These are phyloP conservation scores for Thielaviopsis musarum DNA, from an alignment of 2,329 filamentous ascomycete species.

Conservation along the genomic window DNA sequence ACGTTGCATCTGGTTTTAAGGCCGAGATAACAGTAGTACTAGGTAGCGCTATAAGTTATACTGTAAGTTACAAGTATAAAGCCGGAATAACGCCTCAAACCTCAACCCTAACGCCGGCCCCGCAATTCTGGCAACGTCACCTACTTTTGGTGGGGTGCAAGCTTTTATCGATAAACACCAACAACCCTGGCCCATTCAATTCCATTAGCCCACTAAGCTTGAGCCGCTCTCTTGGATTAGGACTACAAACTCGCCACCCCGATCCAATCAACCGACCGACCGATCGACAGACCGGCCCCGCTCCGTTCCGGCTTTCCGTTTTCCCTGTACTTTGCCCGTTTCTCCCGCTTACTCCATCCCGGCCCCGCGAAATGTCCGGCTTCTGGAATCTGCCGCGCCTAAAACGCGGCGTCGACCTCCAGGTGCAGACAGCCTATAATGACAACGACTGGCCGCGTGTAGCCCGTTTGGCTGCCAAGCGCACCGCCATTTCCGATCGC, in stretches of 20 bases:
- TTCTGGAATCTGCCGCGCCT: conserved; percentile 20
- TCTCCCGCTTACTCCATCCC: background rate
- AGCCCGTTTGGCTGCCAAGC: conserved; percentile 34
- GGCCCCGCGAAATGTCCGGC: conserved; percentile 1
- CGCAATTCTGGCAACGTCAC: too few relatives aligned
- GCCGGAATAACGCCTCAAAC: too few relatives aligned
- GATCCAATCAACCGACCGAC: background rate
- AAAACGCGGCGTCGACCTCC: conserved; percentile 33
- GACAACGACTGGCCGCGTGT: conserved; percentile 36
- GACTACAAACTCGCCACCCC: background rate
- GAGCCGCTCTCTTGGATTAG: background rate
- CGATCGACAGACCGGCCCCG: too few relatives aligned
- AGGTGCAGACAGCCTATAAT: conserved; percentile 37
- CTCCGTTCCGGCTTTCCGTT: background rate
- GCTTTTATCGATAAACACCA: background rate
- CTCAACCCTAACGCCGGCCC: too few relatives aligned
- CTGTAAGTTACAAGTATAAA: too few relatives aligned
- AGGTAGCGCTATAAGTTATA: too few relatives aligned
- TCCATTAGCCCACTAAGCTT: too few relatives aligned
- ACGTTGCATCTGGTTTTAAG: too few relatives aligned
- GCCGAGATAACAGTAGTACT: too few relatives aligned
- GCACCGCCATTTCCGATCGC: conserved; percentile 31
- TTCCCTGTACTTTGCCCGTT: background rate
- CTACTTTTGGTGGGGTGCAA: too few relatives aligned
- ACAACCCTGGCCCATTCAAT: too few relatives aligned